Base-by-base conservation (phyloP, 2,329 filamentous ascomycete species). In the Calonectria ilicicola region DNA sequence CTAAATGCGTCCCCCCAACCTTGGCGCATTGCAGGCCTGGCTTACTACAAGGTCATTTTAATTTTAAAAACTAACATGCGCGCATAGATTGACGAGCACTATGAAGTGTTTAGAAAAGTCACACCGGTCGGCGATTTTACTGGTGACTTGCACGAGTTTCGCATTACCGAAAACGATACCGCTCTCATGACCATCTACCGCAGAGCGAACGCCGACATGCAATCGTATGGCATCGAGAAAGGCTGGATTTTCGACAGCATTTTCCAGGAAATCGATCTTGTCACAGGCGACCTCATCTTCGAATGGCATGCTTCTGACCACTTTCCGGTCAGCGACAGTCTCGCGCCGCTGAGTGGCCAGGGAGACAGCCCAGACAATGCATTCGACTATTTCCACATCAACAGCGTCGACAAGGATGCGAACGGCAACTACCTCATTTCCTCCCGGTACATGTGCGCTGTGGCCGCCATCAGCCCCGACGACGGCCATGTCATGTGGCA, bases 381-480 rank as follows among this genome's bases (percentile, higher is more conserved):
- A 1, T 91, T 88, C 81, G 89, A 91, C 78, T 90, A 86, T 72
- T 90, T 90, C 78, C 89, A 90, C 78, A 86, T 91, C 80, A 90
- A 91, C 81, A 88, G 87, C 42, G 81, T 91, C 32, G 86, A 89
- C 75, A 89, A 90, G 77, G 86, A 87, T 65, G 75, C 80, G 0
- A 75, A 84, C 0, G 88, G 88, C 5, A 87, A 91, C 75, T 91
- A 89, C 69, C 79, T 91, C 14, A 83, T 91, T n/a, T 91, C 89
- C 0, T 84, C 86, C 0, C 86, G 89, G 1, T 85, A 90, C 76
- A 83, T 85, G 64, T 85, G 85, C 76, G 83, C 85, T 21, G 81
- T 91, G 14, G 83, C 83, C 38, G 86, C 85, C 64, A 85, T 91
- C 75, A 85, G 87, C 70, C 82, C 83, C 17, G 82, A 82, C 12